A percentile compares a stretch with the other conserved stretches of the same genome.
phyloP scores from a whole-genome alignment of 2,329 filamentous ascomycete species.

The Microsporum canis region DNA sequence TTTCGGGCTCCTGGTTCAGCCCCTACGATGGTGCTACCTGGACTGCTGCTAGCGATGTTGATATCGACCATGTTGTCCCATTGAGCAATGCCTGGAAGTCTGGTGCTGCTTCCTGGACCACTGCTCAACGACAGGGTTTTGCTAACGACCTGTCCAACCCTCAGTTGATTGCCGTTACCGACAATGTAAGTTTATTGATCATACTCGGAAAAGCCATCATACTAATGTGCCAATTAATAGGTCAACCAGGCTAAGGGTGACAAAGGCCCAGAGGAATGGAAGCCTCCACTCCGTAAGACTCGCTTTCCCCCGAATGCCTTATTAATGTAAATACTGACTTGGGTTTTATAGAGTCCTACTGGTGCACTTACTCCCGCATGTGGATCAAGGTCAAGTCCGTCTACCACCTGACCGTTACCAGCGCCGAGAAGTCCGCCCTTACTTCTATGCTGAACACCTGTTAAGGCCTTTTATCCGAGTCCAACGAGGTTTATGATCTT shows the following conservation, averaged over 20 bases:
- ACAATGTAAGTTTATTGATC: constrained; percentile 35
- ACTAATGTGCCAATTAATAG: constrained; percentile 5
- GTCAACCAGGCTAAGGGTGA: constrained; percentile 66
- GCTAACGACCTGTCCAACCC: constrained; percentile 68
- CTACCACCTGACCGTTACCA: constrained; percentile 57
- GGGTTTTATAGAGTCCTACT: constrained; percentile 42
- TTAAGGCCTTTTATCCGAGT: neutral
- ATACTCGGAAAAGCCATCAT: neutral
- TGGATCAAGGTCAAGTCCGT: constrained; percentile 71
- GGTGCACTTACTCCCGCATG: constrained; percentile 66
- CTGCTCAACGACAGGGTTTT: constrained; percentile 52
- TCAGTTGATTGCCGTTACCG: constrained; percentile 69
- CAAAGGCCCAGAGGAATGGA: constrained; percentile 61
- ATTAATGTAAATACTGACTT: neutral
- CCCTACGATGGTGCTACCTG: constrained; percentile 65
- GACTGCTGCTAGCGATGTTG: constrained; percentile 57
- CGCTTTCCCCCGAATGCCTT: neutral
- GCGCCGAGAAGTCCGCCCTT: constrained; percentile 59
- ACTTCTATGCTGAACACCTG: constrained; percentile 44
- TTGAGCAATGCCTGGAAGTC: constrained; percentile 74
- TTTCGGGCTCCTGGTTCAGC: constrained; percentile 56
- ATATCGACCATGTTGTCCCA: constrained; percentile 77
- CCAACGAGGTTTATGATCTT: neutral
- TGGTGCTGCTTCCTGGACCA: constrained; percentile 62
- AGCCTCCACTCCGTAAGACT: constrained; percentile 50